These are phyloP conservation scores for Leccinum longicurvipes DNA, from an alignment of 768 basidiomycete genomes.

Conservation along the genomic window DNA sequence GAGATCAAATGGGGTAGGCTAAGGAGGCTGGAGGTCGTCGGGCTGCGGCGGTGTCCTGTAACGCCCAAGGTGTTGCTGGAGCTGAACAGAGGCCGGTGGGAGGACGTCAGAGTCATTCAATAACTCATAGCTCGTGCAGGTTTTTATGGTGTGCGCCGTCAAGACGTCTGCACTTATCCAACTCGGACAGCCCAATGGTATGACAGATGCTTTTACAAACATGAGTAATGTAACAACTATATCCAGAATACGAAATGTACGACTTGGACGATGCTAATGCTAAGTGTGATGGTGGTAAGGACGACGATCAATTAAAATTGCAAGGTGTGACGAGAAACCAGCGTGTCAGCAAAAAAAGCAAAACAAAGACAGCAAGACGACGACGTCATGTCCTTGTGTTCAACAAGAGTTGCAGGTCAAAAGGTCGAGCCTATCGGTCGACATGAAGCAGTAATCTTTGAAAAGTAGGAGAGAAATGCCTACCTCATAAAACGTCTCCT, in stretches of 20 bases:
- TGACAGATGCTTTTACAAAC: slow-evolving; percentile 15
- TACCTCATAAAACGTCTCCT: slow-evolving; percentile 38
- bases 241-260: slow-evolving; percentile 14
- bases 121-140: slow-evolving; percentile 19
- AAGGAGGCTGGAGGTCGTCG: slow-evolving; percentile 51
- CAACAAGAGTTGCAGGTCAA: slow-evolving; percentile 54
- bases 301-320: not conserved
- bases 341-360: not conserved
- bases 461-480: not conserved
- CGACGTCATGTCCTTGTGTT: slow-evolving; percentile 41
- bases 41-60: slow-evolving; percentile 52
- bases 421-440: slow-evolving; percentile 40
- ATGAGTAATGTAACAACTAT: slow-evolving; percentile 28
- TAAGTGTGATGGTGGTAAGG: not conserved
- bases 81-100: slow-evolving; percentile 64
- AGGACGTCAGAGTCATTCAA: slow-evolving; percentile 52
- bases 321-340: not conserved
- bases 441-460: not conserved
- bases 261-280: slow-evolving; percentile 16
- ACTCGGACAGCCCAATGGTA: not conserved
- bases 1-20: slow-evolving; percentile 59
- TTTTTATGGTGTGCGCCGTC: no score
- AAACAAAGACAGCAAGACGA: not conserved
- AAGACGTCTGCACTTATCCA: not conserved
- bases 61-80: slow-evolving; percentile 39